Conservation (phyloP, 2,329 filamentous ascomycete species). For the Fusarium tuaranense region DNA sequence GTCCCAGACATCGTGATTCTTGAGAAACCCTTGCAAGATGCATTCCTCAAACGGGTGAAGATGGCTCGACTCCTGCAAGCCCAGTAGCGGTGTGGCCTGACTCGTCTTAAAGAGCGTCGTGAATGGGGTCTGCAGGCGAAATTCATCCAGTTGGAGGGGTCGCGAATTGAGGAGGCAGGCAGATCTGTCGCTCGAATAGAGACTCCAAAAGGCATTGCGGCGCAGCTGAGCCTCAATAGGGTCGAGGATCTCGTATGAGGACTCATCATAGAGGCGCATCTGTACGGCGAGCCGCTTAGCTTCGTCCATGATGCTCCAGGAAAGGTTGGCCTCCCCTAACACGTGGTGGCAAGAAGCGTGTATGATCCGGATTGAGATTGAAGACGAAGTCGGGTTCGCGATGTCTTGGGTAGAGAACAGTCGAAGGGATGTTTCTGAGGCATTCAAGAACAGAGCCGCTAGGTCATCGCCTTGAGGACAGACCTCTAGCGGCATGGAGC, state of each 20-base stretch:
- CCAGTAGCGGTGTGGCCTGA: background rate
- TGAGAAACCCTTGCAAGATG: background rate
- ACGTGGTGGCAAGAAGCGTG: background rate
- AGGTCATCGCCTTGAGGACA: background rate
- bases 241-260: constrained; percentile 7
- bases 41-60: background rate
- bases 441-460: background rate
- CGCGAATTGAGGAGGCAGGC: background rate
- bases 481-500: background rate
- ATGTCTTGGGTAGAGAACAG: background rate
- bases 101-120: background rate
- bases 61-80: background rate
- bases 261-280: constrained; percentile 14
- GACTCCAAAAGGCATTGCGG: constrained; percentile 16
- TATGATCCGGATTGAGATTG: background rate
- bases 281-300: constrained; percentile 6
- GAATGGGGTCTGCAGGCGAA: background rate
- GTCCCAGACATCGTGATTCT: background rate
- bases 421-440: background rate
- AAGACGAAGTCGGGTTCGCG: background rate
- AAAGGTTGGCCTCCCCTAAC: background rate
- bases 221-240: constrained; percentile 12
- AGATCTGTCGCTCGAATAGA: constrained; percentile 6
- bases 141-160: background rate
- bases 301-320: constrained; percentile 9